Percentiles rank a stretch among this genome's conserved stretches.
phyloP scores from a whole-genome alignment of 1,284 basidiomycete species.

The Pterulicium gracile region DNA sequence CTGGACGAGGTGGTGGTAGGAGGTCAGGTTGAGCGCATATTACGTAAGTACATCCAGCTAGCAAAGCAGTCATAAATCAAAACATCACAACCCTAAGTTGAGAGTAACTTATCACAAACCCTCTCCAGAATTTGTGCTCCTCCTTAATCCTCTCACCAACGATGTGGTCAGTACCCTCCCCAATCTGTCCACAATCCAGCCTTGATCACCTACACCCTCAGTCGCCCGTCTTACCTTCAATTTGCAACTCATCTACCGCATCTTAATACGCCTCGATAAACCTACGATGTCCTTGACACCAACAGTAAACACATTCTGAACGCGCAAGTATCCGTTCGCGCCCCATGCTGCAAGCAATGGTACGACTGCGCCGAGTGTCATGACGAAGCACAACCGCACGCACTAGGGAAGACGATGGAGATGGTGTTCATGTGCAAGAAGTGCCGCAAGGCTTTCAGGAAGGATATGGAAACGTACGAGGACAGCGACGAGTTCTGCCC shows the following conservation, averaged over 20 bases:
- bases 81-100: no score
- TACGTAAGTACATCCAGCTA: no score
- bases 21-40: no score
- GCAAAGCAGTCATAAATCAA: no score
- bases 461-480: conserved; percentile 86
- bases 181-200: neutral
- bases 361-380: conserved; percentile 95
- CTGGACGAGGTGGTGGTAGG: no score
- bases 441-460: conserved; percentile 94
- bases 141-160: no score
- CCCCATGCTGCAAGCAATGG: conserved; percentile 93
- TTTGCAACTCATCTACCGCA: neutral
- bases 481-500: conserved; percentile 98
- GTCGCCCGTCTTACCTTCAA: neutral
- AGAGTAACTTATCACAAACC: no score
- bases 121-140: no score
- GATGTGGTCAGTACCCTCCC: conserved; percentile 4
- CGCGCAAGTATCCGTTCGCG: conserved; percentile 87
- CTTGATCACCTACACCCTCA: conserved; percentile 1
- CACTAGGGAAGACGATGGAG: conserved; percentile 69
- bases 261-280: no score
- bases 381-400: conserved; percentile 72
- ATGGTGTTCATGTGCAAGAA: conserved; percentile 97
- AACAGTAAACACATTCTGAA: conserved; percentile 92
- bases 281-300: no score